Conservation (phyloP, 257 asterid species). For the Solanum microdontum region DNA sequence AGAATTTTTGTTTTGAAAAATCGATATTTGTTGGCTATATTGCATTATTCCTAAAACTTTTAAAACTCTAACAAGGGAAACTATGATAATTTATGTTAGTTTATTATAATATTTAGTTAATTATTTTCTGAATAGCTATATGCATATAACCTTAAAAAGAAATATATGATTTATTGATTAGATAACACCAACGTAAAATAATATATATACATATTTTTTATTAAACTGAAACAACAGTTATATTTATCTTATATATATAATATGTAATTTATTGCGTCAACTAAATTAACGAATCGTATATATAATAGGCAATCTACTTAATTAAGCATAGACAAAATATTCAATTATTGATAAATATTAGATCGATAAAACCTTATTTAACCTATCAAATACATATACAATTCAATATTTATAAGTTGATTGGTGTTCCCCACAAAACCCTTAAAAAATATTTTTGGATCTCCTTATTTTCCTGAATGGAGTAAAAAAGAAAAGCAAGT, state of each 20-base stretch:
- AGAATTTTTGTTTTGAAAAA: neutral
- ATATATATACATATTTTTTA: neutral
- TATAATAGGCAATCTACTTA: neutral
- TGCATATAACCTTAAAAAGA: neutral
- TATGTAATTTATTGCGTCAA: neutral
- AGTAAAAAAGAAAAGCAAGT: neutral
- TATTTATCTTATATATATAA: neutral
- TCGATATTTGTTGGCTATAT: neutral
- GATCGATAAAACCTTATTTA: neutral
- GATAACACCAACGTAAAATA: neutral
- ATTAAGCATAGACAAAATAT: neutral
- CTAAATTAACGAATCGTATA: rapidly evolving
- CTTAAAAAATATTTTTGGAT: neutral
- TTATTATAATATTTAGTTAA: neutral
- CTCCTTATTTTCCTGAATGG: neutral
- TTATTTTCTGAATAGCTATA: neutral
- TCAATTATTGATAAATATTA: neutral
- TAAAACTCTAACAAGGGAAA: too few relatives aligned
- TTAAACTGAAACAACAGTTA: neutral
- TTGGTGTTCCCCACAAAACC: neutral
- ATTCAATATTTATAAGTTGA: neutral
- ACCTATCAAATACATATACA: neutral
- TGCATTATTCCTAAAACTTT: neutral
- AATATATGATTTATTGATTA: neutral
- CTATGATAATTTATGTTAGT: neutral